Conservation (phyloP, 2,329 filamentous ascomycete species). For the Aspergillus transmontanensis region DNA sequence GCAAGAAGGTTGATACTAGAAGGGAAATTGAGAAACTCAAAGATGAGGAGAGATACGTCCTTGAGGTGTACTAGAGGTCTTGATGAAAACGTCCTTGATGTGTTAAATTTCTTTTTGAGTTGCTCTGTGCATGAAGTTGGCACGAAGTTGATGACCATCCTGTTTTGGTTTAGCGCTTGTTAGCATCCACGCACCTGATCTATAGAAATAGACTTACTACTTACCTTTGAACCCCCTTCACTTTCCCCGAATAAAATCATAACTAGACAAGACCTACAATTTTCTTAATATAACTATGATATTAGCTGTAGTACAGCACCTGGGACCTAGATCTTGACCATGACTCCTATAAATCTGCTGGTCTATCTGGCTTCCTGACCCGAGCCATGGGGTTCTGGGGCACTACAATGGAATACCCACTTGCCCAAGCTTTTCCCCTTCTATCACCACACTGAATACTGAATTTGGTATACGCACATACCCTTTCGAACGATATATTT, state of each 20-base stretch:
- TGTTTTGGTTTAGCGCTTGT: conserved; percentile 25
- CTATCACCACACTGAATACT: background rate
- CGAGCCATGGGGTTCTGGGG: no score
- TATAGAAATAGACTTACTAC: conserved; percentile 12
- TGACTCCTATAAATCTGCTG: no score
- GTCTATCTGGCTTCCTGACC: no score
- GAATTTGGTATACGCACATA: background rate
- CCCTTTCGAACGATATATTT: conserved; percentile 8
- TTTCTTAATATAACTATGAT: background rate
- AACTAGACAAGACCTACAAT: background rate
- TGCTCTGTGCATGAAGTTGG: conserved; percentile 9
- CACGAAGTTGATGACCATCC: conserved; percentile 14
- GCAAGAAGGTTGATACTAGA: conserved; percentile 78
- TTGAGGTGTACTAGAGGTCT: conserved; percentile 82
- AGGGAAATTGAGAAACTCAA: conserved; percentile 98
- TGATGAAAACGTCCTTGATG: background rate
- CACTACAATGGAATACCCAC: no score
- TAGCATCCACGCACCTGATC: conserved; percentile 9
- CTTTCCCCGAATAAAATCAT: background rate
- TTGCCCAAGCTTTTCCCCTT: background rate
- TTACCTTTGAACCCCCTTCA: background rate
- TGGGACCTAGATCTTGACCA: background rate
- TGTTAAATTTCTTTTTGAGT: background rate
- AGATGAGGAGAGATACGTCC: conserved; percentile 89
- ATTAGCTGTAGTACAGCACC: background rate